Percentiles rank a stretch among this genome's conserved stretches.
These are phyloP conservation scores for Zelonia costaricensis DNA, from an alignment of 208 protist genomes.

Conservation along the genomic window DNA sequence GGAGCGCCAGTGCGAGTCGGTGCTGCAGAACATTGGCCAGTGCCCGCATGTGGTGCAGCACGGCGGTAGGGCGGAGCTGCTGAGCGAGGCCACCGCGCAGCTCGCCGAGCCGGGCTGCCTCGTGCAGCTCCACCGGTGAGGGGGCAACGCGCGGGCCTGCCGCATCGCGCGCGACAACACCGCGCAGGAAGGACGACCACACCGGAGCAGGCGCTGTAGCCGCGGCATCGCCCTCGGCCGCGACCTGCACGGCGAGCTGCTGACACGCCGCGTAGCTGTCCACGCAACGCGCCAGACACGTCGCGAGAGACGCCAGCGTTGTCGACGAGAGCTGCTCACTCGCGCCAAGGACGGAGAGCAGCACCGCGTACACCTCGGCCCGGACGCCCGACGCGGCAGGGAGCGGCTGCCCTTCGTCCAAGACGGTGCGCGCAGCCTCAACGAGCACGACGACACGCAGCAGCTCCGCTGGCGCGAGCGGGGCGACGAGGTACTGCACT, in stretches of 20 bases:
- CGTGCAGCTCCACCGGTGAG: conserved; percentile 7
- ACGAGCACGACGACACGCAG: conserved; percentile 33
- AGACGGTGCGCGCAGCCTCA: conserved; percentile 33
- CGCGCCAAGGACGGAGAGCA: conserved; percentile 47
- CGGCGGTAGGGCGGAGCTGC: conserved; percentile 35
- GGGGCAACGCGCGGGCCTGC: not conserved
- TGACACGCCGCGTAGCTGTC: conserved; percentile 37
- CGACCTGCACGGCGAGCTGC: conserved; percentile 11
- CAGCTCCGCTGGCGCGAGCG: conserved; percentile 30
- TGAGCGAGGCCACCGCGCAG: conserved; percentile 22
- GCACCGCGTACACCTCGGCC: conserved; percentile 36
- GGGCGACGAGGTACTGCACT: conserved; percentile 32
- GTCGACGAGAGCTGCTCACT: conserved; percentile 53
- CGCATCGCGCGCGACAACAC: not conserved
- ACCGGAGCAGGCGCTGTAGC: not conserved
- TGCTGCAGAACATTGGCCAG: conserved; percentile 48
- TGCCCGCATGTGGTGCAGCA: conserved; percentile 49
- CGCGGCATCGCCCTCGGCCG: not conserved
- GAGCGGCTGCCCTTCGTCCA: conserved; percentile 26
- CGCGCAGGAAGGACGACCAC: too few species aligned
- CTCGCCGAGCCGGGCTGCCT: conserved; percentile 11
- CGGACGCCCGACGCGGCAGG: conserved; percentile 16
- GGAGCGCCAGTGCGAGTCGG: conserved; percentile 31
- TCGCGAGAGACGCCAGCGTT: conserved; percentile 41
- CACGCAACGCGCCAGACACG: conserved; percentile 44